These are phyloP conservation scores for Lophiotrema nucula DNA, from an alignment of 495 filamentous ascomycete genomes.

Conservation along the genomic window DNA sequence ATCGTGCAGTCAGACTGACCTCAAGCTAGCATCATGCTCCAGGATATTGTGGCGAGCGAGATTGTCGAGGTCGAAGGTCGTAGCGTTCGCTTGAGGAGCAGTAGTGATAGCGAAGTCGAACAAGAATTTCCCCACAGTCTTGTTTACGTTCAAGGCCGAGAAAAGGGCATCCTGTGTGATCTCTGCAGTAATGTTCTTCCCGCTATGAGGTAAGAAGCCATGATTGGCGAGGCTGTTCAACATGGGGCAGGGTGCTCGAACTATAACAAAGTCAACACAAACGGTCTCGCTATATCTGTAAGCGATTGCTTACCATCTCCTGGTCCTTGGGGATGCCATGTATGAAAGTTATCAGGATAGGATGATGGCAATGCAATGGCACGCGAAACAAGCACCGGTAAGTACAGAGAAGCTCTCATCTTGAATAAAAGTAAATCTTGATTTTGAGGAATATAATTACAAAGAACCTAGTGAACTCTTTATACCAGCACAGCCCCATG, in stretches of 20 bases:
- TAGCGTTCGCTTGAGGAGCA: slow-evolving; percentile 1
- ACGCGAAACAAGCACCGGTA: neutral
- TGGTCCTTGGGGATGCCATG: neutral
- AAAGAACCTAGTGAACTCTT: neutral
- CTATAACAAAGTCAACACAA: no score
- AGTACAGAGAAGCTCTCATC: neutral
- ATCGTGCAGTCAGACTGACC: slow-evolving; percentile 21
- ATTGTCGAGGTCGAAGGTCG: slow-evolving; percentile 26
- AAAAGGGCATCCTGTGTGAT: slow-evolving; percentile 17
- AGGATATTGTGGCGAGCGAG: slow-evolving; percentile 33
- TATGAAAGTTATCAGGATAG: neutral
- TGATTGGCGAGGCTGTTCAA: slow-evolving; percentile 34
- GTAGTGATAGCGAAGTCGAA: slow-evolving; percentile 13
- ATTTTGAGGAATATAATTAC: neutral
- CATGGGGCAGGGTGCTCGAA: slow-evolving; percentile 27
- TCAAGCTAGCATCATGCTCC: slow-evolving; percentile 33
- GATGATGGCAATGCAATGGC: neutral
- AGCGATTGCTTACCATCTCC: neutral
- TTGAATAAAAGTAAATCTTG: neutral
- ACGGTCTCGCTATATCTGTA: neutral
- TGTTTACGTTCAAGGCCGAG: slow-evolving; percentile 24
- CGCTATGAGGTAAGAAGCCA: slow-evolving; percentile 29
- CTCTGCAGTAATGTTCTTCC: slow-evolving; percentile 16
- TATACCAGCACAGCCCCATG: neutral
- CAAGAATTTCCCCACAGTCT: slow-evolving; percentile 19